Evolutionary conservation across 169 alveolate species (phyloP).

Genomic region (Plasmodium falciparum): DNA sequence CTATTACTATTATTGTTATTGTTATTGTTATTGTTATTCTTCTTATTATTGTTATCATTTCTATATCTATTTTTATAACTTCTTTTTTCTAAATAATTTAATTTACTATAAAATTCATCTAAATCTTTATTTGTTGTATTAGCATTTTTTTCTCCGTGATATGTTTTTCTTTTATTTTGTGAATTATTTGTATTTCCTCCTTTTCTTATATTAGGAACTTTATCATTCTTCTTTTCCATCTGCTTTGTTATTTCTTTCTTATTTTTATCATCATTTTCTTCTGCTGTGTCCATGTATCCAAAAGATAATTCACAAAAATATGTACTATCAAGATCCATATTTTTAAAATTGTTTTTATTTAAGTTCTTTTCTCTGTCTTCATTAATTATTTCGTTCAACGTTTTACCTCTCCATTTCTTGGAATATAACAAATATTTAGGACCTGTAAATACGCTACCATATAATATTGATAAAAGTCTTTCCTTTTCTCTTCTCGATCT

Average conservation of each 20-base stretch:
- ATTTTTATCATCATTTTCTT: constrained; percentile 5
- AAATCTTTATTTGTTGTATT: constrained; percentile 9
- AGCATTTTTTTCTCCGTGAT: constrained; percentile 1
- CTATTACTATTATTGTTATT: neutral
- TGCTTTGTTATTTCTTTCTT: neutral
- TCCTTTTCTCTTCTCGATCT: constrained; percentile 56
- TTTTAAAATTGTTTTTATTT: constrained; percentile 42
- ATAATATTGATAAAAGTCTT: constrained; percentile 45
- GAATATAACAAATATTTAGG: constrained; percentile 42
- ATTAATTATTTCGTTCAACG: constrained; percentile 65
- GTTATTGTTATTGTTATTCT: neutral
- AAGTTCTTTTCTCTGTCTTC: constrained; percentile 36
- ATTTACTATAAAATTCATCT: constrained; percentile 35
- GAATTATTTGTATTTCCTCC: neutral
- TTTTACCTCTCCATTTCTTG: constrained; percentile 72
- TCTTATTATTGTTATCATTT: neutral
- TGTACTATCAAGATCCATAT: constrained; percentile 19
- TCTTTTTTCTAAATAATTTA: constrained; percentile 66
- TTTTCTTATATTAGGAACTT: neutral
- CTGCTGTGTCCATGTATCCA: constrained; percentile 36
- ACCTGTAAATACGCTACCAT: constrained; percentile 70
- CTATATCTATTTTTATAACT: constrained; percentile 41
- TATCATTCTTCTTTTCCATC: neutral
- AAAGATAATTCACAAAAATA: constrained; percentile 55
- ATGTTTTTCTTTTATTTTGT: neutral